Conservation (phyloP, 768 basidiomycete genomes). For the Ramaria rubella region DNA sequence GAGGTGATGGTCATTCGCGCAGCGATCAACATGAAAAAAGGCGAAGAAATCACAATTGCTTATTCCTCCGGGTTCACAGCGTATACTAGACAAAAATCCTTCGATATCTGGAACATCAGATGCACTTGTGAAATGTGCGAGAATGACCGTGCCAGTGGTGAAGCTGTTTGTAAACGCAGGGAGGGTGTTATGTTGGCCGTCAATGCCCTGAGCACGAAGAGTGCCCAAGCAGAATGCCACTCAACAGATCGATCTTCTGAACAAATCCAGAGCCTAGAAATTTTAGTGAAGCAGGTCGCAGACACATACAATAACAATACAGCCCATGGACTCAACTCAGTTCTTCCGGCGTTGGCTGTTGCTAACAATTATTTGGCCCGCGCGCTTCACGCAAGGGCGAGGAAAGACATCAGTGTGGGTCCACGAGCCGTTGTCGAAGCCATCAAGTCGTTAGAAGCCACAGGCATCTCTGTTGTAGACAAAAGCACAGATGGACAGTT, state of each 20-base stretch:
- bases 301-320: not conserved
- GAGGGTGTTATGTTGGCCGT: not conserved
- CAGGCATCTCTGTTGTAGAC: not conserved
- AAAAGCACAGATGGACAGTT: not conserved
- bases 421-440: not conserved
- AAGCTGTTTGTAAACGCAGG: not conserved
- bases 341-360: too few relatives aligned
- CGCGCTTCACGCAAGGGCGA: not conserved
- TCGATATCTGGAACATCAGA: not conserved
- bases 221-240: too few relatives aligned
- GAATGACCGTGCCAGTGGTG: not conserved
- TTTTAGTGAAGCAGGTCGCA: not conserved
- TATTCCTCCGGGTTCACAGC: slow-evolving; percentile 1
- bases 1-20: slow-evolving; percentile 29
- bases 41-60: slow-evolving; percentile 21
- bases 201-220: too few relatives aligned
- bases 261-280: too few relatives aligned
- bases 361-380: not conserved
- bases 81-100: not conserved
- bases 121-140: not conserved
- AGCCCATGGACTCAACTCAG: not conserved
- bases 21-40: slow-evolving; percentile 14
- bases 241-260: too few relatives aligned
- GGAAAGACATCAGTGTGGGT: not conserved
- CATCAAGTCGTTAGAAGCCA: not conserved